Base-by-base conservation (phyloP, 2,329 filamentous ascomycete species). In the Juglanconis juglandina region DNA sequence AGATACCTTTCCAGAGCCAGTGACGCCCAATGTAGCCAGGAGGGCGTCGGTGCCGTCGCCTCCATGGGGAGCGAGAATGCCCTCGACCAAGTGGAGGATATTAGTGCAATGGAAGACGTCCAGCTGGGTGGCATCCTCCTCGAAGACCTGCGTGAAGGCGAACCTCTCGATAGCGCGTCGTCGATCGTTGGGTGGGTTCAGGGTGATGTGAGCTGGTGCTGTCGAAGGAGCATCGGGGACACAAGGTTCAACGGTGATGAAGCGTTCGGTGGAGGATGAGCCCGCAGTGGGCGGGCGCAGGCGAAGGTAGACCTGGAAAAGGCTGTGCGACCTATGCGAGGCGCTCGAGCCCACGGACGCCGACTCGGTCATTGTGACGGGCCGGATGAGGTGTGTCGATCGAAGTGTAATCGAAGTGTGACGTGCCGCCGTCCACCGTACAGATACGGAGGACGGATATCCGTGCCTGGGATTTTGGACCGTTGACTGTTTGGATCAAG, bases 301-400 rank as follows among this genome's bases (percentile, higher is more conserved):
- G 53, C 94, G 90, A 46, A 98, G 82, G 71, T 91, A 97, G 60
- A 98, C 94, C 75, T 97, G 89, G 73, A 98, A 98, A 42, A 97
- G 85, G 63, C 84, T 85, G 61, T 71, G 68, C 34, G 69, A 66
- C 70, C 66, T 76, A n/a, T 67, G 64, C 13, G 65, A 55, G 24
- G 63, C 58, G 37, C 60, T 57, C 34, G 54, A 61, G 37, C 62
- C 39, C 8, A 44, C 51, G 42, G 58, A 53, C 58, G 72, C 60
- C 44, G 42, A 48, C 66, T 72, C 66, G 61, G 79, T 76, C 77
- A 79, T 80, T 24, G 24, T 24, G 24, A 24, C 24, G 24, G 24
- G 24, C 24, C 24, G 24, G 24, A 24, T 24, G 24, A 24, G 24
- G 24, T 24, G 24, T 24, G 24, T 2, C 24, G 24, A 24, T 24